These are phyloP conservation scores for Heracleum sosnowskyi DNA, from an alignment of 129 eudicot genomes.

Conservation along the genomic window DNA sequence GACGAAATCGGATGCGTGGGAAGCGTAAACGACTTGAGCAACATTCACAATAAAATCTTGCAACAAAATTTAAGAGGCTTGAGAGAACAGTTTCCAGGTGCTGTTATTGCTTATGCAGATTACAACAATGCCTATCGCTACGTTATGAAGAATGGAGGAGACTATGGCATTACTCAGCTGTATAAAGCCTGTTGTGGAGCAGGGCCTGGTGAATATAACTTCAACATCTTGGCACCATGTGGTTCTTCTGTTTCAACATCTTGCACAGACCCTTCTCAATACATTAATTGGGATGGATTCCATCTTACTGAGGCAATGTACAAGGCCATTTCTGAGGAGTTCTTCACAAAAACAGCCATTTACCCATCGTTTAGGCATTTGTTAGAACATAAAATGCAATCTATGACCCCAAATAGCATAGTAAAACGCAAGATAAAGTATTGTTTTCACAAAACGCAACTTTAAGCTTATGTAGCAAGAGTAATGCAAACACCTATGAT, in stretches of 20 bases:
- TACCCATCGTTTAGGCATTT: slow-evolving; percentile 43
- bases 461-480: no score
- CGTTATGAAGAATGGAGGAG: slow-evolving; percentile 35
- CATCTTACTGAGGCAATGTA: slow-evolving; percentile 83
- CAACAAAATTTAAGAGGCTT: slow-evolving; percentile 35
- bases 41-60: slow-evolving; percentile 48
- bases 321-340: slow-evolving; percentile 38
- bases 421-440: no score
- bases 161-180: slow-evolving; percentile 47
- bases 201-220: slow-evolving; percentile 47
- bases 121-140: slow-evolving; percentile 48
- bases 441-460: no score
- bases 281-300: slow-evolving; percentile 87
- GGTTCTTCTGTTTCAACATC: slow-evolving; percentile 56
- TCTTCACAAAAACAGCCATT: slow-evolving; percentile 38
- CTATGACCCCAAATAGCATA: no score
- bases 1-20: slow-evolving; percentile 60
- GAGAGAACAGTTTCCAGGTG: slow-evolving; percentile 34
- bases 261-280: slow-evolving; percentile 56
- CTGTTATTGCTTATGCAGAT: slow-evolving; percentile 54
- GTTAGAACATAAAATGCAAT: slow-evolving; percentile 28
- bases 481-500: neutral
- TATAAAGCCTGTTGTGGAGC: slow-evolving; percentile 72
- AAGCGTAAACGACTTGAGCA: slow-evolving; percentile 36
- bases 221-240: slow-evolving; percentile 35